phyloP scores from a whole-genome alignment of 2,329 filamentous ascomycete genomes.

The Pseudopyricularia cyperi region DNA sequence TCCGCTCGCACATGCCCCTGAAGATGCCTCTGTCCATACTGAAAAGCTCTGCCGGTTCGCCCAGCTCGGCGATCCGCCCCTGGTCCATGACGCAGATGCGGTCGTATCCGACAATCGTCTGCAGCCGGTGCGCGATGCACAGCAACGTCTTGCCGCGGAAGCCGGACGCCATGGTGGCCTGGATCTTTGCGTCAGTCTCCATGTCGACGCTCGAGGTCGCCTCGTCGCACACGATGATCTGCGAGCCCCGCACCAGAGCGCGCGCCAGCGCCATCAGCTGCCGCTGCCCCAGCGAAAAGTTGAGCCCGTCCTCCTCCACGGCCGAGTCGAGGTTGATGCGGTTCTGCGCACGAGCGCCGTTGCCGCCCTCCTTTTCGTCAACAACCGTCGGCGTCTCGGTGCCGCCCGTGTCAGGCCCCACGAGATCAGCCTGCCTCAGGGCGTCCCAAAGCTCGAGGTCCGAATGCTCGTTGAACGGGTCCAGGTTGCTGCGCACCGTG shows the following conservation, averaged over 20 bases:
- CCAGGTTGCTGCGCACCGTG: constrained; percentile 66
- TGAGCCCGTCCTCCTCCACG: constrained; percentile 90
- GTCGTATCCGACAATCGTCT: constrained; percentile 89
- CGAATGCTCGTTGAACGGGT: constrained; percentile 67
- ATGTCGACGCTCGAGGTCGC: constrained; percentile 89
- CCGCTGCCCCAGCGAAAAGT: constrained; percentile 89
- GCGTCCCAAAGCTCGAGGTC: constrained; percentile 70
- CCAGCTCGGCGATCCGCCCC: constrained; percentile 77
- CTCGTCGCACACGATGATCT: constrained; percentile 95
- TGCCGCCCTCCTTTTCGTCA: constrained; percentile 4
- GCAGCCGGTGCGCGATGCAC: constrained; percentile 83
- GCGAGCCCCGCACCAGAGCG: constrained; percentile 73
- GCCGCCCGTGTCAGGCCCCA: constrained; percentile 25
- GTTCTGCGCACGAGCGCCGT: constrained; percentile 10
- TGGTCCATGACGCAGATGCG: constrained; percentile 94
- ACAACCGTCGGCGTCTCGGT: background rate
- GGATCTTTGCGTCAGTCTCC: constrained; percentile 94
- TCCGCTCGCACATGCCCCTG: constrained; percentile 76
- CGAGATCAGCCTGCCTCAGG: constrained; percentile 63
- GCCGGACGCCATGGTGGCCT: constrained; percentile 70
- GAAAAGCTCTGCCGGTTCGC: constrained; percentile 62
- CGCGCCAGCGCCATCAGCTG: constrained; percentile 91
- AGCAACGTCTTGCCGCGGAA: constrained; percentile 81
- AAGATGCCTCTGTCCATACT: constrained; percentile 63
- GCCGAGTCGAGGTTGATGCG: constrained; percentile 71